phyloP scores from a whole-genome alignment of 495 filamentous ascomycete species.

The Penicillium canescens region DNA sequence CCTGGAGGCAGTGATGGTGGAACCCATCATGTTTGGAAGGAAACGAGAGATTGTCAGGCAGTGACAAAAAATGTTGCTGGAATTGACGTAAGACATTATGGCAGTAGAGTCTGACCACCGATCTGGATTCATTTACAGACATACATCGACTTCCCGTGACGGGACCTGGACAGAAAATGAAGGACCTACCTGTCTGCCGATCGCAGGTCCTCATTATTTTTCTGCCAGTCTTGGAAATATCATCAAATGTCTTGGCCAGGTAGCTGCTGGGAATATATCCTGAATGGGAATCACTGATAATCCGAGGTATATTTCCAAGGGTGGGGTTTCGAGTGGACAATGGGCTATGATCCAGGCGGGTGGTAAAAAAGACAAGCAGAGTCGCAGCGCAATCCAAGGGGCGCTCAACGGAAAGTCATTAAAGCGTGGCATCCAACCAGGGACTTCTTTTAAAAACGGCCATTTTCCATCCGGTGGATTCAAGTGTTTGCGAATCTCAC shows the following conservation, averaged over 20 bases:
- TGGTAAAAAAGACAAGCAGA: background rate
- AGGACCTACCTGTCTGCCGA: background rate
- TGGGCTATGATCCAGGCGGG: background rate
- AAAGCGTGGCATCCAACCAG: background rate
- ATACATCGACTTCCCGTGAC: background rate
- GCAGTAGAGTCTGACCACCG: no score
- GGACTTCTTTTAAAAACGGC: background rate
- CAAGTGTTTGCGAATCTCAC: conserved; percentile 49
- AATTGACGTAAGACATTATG: no score
- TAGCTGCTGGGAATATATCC: background rate
- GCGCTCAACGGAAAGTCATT: background rate
- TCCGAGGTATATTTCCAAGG: background rate
- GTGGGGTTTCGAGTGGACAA: background rate
- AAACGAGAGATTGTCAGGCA: no score
- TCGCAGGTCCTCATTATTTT: background rate
- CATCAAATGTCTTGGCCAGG: background rate
- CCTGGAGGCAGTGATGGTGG: no score
- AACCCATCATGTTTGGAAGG: no score
- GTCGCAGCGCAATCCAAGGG: background rate
- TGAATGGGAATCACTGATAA: background rate
- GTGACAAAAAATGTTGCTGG: no score
- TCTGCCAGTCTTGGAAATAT: background rate
- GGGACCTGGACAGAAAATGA: background rate
- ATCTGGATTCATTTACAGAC: background rate
- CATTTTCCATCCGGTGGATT: conserved; percentile 18